phyloP scores from a whole-genome alignment of 768 basidiomycete species.

The Kwoniella mangroviensis region DNA sequence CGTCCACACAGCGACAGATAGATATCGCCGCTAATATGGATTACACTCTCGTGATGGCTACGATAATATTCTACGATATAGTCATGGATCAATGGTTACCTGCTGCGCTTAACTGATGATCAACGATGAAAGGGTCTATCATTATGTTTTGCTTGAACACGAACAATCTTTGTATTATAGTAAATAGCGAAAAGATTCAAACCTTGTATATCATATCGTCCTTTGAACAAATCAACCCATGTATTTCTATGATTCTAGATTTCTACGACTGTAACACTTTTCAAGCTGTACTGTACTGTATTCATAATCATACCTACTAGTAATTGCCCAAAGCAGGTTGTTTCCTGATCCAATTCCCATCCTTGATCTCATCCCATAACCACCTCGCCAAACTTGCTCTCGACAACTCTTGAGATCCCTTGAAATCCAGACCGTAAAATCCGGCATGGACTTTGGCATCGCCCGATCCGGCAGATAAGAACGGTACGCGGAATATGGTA shows the following conservation, averaged over 20 bases:
- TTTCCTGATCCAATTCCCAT: conserved; percentile 14
- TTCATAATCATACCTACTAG: too few relatives aligned
- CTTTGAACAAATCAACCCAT: too few relatives aligned
- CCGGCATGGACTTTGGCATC: conserved; percentile 14
- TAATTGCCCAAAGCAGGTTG: conserved; percentile 23
- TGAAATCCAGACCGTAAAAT: conserved; percentile 17
- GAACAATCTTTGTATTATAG: too few relatives aligned
- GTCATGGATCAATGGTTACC: conserved; percentile 6
- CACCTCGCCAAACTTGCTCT: conserved; percentile 19
- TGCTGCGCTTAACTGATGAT: not conserved
- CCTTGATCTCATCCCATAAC: conserved; percentile 10
- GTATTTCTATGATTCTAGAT: too few relatives aligned
- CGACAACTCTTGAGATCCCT: conserved; percentile 12
- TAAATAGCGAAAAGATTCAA: too few relatives aligned
- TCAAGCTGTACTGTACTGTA: too few relatives aligned
- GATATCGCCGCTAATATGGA: conserved; percentile 5
- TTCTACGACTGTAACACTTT: too few relatives aligned
- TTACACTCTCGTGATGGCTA: not conserved
- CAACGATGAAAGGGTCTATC: too few relatives aligned
- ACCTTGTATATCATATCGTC: too few relatives aligned
- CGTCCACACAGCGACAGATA: not conserved
- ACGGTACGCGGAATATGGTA: conserved; percentile 23
- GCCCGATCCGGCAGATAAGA: conserved; percentile 3
- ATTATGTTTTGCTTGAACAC: too few relatives aligned
- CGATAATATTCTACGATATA: not conserved